These are phyloP conservation scores for Sordariomycetes sp. DNA, from an alignment of 2,329 filamentous ascomycete genomes.

Conservation along the genomic window DNA sequence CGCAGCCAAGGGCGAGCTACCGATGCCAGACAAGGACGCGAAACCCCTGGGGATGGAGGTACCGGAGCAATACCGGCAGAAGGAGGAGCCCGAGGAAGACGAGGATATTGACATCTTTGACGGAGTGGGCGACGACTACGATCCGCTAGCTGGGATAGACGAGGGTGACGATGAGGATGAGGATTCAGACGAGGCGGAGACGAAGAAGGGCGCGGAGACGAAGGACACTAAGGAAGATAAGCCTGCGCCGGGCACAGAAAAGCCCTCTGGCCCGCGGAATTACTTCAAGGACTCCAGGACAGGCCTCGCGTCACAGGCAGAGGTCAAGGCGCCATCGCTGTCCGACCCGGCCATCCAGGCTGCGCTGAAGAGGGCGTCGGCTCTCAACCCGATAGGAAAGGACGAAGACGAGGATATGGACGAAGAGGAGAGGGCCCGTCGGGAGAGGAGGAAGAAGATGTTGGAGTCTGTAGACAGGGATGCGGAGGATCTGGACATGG, in stretches of 20 bases:
- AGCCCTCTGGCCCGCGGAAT: slow-evolving; percentile 30
- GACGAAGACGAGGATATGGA: slow-evolving; percentile 20
- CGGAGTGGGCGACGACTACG: slow-evolving; percentile 52
- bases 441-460: slow-evolving; percentile 61
- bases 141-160: slow-evolving; percentile 48
- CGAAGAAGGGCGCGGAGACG: slow-evolving; percentile 12
- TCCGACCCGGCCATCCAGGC: slow-evolving; percentile 69
- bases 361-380: slow-evolving; percentile 72
- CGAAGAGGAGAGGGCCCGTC: slow-evolving; percentile 37
- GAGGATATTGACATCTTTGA: slow-evolving; percentile 54
- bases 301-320: slow-evolving; percentile 37
- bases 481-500: slow-evolving; percentile 84
- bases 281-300: slow-evolving; percentile 51
- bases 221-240: slow-evolving; percentile 18
- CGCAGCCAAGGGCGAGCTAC: slow-evolving; percentile 27
- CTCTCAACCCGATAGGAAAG: slow-evolving; percentile 36
- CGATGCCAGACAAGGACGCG: slow-evolving; percentile 39
- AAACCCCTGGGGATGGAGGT: slow-evolving; percentile 54
- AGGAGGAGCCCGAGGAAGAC: slow-evolving; percentile 32
- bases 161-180: slow-evolving; percentile 23
- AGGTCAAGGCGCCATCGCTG: slow-evolving; percentile 38
- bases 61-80: slow-evolving; percentile 40
- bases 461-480: slow-evolving; percentile 64
- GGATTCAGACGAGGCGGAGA: slow-evolving; percentile 29
- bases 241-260: slow-evolving; percentile 27